Base-by-base conservation (phyloP, 768 basidiomycete genomes). In the Mycena kentingensis region DNA sequence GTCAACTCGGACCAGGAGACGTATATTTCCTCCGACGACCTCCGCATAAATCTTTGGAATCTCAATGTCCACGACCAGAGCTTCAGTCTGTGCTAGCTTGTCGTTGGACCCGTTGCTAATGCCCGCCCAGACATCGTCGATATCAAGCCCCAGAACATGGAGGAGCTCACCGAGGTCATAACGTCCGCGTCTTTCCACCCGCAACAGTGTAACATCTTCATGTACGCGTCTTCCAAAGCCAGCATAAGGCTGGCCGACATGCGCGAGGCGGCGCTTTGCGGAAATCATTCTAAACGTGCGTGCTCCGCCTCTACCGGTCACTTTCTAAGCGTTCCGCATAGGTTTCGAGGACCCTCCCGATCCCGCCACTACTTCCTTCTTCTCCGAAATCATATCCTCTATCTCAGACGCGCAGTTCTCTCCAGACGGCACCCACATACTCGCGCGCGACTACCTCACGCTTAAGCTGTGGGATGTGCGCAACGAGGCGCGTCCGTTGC, bases 391-490 rank as follows among this genome's bases (percentile, higher is more conserved):
- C 66, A 98, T 98, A 57, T 98, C 95, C 1, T 97, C 94, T 31
- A 98, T 99, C 65, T 98, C 96, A 46, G 97, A 99, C 71, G 96
- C 98, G 71, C 97, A 97, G 73, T 99, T 99, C 77, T 97, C 93
- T 59, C 88, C 87, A 49, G 97, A 98, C 65, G 97, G 97, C 6
- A 86, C 93, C 55, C 96, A 95, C 72, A 97, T 98, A 64, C 80
- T 99, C 38, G 91, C 94, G 48, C 84, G 97, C 54, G 97, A 99
- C 76, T 99, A 98, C 71, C 77, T 99, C 27, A 96, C 94, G 49
- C 77, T 99, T 63, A 98, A 98, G 80, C 93, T 99, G 65, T 99
- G 97, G 97, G 97, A 99, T 72, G 83, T 98, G 71, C 96, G 96
- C 70, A 98, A 97, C 93, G 97, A 98, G 73, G 86, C 85, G 56